phyloP scores from a whole-genome alignment of 208 protist genomes.

The Leishmania guyanensis region DNA sequence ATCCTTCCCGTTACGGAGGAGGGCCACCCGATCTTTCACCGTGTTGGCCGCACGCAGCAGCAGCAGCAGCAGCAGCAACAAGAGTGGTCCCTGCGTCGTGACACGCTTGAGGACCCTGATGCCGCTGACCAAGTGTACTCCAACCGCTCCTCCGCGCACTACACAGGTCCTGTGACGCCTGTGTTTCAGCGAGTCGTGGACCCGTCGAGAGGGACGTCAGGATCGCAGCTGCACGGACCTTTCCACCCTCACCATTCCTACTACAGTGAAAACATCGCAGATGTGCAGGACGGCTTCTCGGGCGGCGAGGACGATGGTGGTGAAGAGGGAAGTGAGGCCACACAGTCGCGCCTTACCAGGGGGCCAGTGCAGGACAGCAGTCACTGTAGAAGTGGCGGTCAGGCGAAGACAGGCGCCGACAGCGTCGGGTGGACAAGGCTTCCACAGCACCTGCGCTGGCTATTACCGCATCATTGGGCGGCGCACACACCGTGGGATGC shows the following conservation, averaged over 20 bases:
- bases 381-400: background rate
- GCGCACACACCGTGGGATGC: slow-evolving; percentile 35
- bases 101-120: slow-evolving; percentile 5
- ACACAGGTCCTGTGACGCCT: slow-evolving; percentile 23
- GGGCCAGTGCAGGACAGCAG: slow-evolving; percentile 2
- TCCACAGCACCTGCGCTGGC: slow-evolving; percentile 33
- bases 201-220: slow-evolving; percentile 7
- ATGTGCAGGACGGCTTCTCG: background rate
- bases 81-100: background rate
- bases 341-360: background rate
- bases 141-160: slow-evolving; percentile 20
- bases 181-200: slow-evolving; percentile 29
- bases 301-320: background rate
- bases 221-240: background rate
- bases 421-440: slow-evolving; percentile 5
- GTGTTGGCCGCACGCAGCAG: slow-evolving; percentile 13
- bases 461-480: slow-evolving; percentile 29
- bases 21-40: slow-evolving; percentile 27
- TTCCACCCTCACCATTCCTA: background rate
- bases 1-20: slow-evolving; percentile 31
- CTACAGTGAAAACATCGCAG: background rate
- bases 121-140: slow-evolving; percentile 9
- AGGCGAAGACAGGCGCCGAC: background rate
- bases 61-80: slow-evolving; percentile 1
- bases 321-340: background rate